Evolutionary conservation across 1,139 yeast species (phyloP), one percentile per base, ranked within the genome.

Genomic region (Geotrichum histeridarum): DNA sequence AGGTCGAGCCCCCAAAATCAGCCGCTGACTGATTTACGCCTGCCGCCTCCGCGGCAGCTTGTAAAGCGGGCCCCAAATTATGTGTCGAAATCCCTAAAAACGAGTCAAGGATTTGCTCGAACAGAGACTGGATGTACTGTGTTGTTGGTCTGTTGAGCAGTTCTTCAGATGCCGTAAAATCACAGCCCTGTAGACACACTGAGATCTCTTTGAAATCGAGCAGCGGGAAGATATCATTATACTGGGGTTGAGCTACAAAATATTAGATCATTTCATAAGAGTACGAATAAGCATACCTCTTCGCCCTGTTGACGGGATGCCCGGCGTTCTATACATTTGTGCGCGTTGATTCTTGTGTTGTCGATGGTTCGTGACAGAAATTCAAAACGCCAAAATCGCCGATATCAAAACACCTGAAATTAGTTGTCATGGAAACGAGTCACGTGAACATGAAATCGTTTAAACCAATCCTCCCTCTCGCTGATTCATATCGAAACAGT

Each of bases 71-170:
- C 42, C 76, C 72, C 31, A 81, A 63, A 31, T 72, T 67, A 39
- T 75, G 78, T 2, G 78, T 75, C 1, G 85, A 77, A 1, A 84
- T 73, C 11, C 86, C 88, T 66, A 84, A 74, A 63, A 85, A 87
- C 18, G 81, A 76, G 57, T 85, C 93, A 57, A 87, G 73, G 18
- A 88, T 80, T 65, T 85, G 91, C 61, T 84, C 87, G 57, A 84
- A 81, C 39, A 88, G 69, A 17, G 80, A 73, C 54, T 77, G 78
- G 57, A 86, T 78, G 63, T 80, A 86, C 46, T 78, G 79, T 14
- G 83, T 74, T 0, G 87, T 79, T 7, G 96, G 96, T 60, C 77
- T 82, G 27, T 74, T 64, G 2, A 88, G 74, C 58, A 79, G 76
- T 37, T 84, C 89, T 61, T 83, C 90, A 17, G 80, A 76, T 0